Evolutionary conservation across 1,284 basidiomycete genomes (phyloP).

Genomic region (Inonotus hispidus): DNA sequence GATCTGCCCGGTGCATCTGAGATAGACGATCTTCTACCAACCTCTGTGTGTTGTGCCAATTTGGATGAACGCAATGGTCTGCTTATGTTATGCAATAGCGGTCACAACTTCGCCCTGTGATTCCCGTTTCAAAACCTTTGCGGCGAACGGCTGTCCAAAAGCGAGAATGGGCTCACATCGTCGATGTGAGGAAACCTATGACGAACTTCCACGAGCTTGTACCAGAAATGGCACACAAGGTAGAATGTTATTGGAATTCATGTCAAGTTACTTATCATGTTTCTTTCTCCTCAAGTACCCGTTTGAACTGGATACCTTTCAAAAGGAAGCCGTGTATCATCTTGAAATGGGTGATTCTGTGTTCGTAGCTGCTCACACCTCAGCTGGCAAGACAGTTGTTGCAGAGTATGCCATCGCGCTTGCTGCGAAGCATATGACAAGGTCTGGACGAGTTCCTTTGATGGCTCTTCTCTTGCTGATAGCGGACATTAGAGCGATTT

Average conservation of each 20-base stretch:
- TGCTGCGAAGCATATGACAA: constrained; percentile 97
- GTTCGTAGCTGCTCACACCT: constrained; percentile 98
- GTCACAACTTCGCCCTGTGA: constrained; percentile 50
- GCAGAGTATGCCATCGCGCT: constrained; percentile 98
- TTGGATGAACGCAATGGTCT: constrained; percentile 8
- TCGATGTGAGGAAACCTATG: constrained; percentile 89
- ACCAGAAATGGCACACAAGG: constrained; percentile 87
- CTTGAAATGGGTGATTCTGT: constrained; percentile 97
- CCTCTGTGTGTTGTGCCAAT: constrained; percentile 50
- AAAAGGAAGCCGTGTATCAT: constrained; percentile 98
- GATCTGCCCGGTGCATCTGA: constrained; percentile 38
- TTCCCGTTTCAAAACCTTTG: constrained; percentile 31
- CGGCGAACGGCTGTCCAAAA: constrained; percentile 55
- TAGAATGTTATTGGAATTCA: not conserved
- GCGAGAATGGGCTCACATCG: constrained; percentile 97
- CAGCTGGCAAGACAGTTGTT: constrained; percentile 99
- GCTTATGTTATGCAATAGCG: constrained; percentile 33
- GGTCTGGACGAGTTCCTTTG: constrained; percentile 46
- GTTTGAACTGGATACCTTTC: constrained; percentile 85
- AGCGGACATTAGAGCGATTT: constrained; percentile 66
- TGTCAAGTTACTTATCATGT: not conserved
- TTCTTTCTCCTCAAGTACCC: constrained; percentile 55
- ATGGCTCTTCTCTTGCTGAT: constrained; percentile 15
- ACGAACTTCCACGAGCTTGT: constrained; percentile 85
- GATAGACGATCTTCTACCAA: constrained; percentile 79